Evolutionary conservation across 1,284 basidiomycete species (phyloP).

Genomic region (Cystobasidium pallidum): DNA sequence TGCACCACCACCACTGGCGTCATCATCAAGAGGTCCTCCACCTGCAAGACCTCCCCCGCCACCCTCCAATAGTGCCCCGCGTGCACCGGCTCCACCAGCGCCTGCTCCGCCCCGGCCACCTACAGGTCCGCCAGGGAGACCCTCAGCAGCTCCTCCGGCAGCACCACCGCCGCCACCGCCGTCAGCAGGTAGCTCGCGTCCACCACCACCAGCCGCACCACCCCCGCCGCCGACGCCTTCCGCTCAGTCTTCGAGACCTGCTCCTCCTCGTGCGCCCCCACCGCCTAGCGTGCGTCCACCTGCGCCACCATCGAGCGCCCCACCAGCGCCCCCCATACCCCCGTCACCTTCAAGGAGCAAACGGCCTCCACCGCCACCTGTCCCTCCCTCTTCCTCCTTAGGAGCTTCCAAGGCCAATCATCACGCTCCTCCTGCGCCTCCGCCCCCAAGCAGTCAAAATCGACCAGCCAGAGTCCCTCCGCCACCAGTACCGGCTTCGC

Average conservation of each 20-base stretch:
- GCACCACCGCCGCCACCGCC: conserved; percentile 24
- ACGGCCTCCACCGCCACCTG: conserved; percentile 11
- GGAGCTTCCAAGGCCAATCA: background rate
- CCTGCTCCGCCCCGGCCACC: conserved; percentile 1
- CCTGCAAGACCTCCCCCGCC: conserved; percentile 12
- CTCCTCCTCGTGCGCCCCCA: conserved; percentile 6
- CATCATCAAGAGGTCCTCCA: conserved; percentile 18
- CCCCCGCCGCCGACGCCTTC: conserved; percentile 4
- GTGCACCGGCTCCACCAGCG: conserved; percentile 13
- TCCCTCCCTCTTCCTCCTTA: background rate
- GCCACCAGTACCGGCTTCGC: conserved; percentile 26
- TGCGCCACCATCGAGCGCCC: conserved; percentile 17
- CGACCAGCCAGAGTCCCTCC: background rate
- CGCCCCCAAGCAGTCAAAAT: conserved; percentile 9
- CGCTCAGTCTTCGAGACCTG: background rate
- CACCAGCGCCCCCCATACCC: conserved; percentile 1
- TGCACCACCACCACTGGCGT: conserved; percentile 22
- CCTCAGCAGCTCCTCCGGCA: conserved; percentile 20
- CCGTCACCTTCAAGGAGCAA: conserved; percentile 10
- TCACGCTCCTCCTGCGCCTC: conserved; percentile 16
- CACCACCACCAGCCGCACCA: conserved; percentile 14
- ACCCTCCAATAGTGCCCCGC: conserved; percentile 13
- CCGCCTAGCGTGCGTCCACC: conserved; percentile 14
- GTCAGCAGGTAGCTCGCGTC: background rate
- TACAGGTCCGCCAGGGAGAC: conserved; percentile 11